A percentile compares a stretch with the other conserved stretches of the same genome.
phyloP scores from a whole-genome alignment of 2,329 filamentous ascomycete genomes.

The Chrysoporthe austroafricana region DNA sequence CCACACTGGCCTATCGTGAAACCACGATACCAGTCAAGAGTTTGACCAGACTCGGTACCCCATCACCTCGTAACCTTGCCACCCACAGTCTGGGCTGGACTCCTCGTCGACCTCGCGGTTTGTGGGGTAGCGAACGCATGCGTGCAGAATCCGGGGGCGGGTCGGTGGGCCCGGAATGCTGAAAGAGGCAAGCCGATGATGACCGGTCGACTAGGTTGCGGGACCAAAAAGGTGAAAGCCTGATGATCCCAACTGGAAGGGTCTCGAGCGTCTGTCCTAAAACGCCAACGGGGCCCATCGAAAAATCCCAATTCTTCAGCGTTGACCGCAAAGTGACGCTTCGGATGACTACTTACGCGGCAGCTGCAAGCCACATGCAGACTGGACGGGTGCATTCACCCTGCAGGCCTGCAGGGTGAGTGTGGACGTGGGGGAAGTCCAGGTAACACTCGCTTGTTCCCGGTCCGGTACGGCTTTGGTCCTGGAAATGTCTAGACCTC shows the following conservation, averaged over 20 bases:
- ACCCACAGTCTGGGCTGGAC: background rate
- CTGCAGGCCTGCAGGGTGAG: background rate
- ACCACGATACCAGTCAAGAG: background rate
- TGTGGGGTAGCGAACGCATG: conserved; percentile 22
- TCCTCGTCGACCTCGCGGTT: conserved; percentile 5
- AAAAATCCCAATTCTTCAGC: too few species aligned
- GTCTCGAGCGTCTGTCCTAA: background rate
- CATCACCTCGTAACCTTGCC: background rate
- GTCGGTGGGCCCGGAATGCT: conserved; percentile 22
- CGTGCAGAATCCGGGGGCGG: conserved; percentile 14
- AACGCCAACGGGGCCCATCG: background rate
- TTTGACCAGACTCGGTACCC: background rate
- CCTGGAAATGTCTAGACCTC: background rate
- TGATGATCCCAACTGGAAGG: background rate
- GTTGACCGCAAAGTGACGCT: too few species aligned
- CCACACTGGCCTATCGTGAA: background rate
- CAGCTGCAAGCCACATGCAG: conserved; percentile 1
- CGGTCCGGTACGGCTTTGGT: background rate
- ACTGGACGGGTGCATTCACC: background rate
- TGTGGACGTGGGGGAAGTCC: background rate
- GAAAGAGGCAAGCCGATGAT: conserved; percentile 22
- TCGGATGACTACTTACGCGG: background rate
- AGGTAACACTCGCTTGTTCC: background rate
- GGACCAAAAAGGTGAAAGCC: background rate
- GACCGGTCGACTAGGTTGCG: background rate